These are phyloP conservation scores for Yamadazyma membranifaciens DNA, from an alignment of 1,139 yeast genomes.

Conservation along the genomic window DNA sequence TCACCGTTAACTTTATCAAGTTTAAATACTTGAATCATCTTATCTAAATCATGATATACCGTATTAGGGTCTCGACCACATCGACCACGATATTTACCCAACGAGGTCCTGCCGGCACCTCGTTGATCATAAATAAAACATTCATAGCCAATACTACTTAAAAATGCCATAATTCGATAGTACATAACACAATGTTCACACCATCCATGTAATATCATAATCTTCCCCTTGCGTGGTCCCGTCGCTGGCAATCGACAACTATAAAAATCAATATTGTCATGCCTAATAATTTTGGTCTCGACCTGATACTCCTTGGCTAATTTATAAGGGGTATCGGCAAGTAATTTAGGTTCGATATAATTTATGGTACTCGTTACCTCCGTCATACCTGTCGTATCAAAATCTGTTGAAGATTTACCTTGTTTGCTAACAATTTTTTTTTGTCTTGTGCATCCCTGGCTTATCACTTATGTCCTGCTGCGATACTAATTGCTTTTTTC, in stretches of 20 bases:
- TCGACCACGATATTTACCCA: slow-evolving; percentile 19
- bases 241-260: slow-evolving; percentile 14
- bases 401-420: not conserved
- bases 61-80: slow-evolving; percentile 14
- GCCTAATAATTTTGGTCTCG: slow-evolving; percentile 6
- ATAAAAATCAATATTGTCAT: slow-evolving; percentile 17
- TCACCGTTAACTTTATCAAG: not conserved
- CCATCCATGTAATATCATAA: slow-evolving; percentile 24
- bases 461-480: not conserved
- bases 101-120: slow-evolving; percentile 22
- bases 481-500: not conserved
- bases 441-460: not conserved
- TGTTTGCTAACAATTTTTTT: not conserved
- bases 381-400: slow-evolving; percentile 1
- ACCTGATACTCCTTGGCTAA: slow-evolving; percentile 9
- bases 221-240: slow-evolving; percentile 13
- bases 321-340: slow-evolving; percentile 16
- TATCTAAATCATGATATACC: slow-evolving; percentile 18
- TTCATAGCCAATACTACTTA: slow-evolving; percentile 20
- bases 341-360: slow-evolving; percentile 12
- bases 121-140: slow-evolving; percentile 22
- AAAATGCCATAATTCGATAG: slow-evolving; percentile 17
- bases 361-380: not conserved
- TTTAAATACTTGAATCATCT: slow-evolving; percentile 17
- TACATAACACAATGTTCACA: slow-evolving; percentile 22